Conservation (phyloP, 768 basidiomycete genomes). For the Mycena pura region DNA sequence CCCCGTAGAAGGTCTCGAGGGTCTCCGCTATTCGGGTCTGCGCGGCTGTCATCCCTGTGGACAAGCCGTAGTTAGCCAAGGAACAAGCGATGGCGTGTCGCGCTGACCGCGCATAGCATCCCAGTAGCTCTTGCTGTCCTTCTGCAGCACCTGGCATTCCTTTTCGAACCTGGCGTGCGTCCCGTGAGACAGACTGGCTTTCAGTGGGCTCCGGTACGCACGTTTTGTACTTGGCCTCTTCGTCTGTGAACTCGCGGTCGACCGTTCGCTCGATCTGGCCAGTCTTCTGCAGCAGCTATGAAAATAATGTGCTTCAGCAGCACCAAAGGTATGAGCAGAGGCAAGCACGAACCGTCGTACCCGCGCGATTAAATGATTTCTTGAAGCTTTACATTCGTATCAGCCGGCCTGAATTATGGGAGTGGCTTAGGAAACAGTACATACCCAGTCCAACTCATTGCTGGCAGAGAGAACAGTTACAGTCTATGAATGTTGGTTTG, state of each 20-base stretch:
- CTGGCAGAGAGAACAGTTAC: neutral
- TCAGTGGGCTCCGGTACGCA: conserved; percentile 48
- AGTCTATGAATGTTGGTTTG: neutral
- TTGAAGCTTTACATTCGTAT: conserved; percentile 71
- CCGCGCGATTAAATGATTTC: conserved; percentile 90
- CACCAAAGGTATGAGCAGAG: neutral
- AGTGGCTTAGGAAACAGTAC: neutral
- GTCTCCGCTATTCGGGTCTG: conserved; percentile 94
- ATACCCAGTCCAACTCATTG: conserved; percentile 43
- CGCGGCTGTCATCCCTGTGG: conserved; percentile 89
- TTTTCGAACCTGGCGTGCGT: conserved; percentile 82
- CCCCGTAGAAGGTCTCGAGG: conserved; percentile 89
- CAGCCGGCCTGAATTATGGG: neutral
- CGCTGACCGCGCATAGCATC: conserved; percentile 90
- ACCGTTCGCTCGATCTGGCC: conserved; percentile 97
- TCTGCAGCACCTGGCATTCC: conserved; percentile 91
- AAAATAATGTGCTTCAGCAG: conserved; percentile 19
- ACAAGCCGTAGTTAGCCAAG: neutral
- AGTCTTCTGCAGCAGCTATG: conserved; percentile 93
- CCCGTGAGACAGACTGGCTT: no score
- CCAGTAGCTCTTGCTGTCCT: conserved; percentile 93
- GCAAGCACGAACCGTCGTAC: conserved; percentile 73
- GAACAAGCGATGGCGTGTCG: neutral
- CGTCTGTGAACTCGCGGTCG: conserved; percentile 91
- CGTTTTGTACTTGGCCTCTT: conserved; percentile 90